Conservation (phyloP, 1,284 basidiomycete species). For the Ustilago hordei region DNA sequence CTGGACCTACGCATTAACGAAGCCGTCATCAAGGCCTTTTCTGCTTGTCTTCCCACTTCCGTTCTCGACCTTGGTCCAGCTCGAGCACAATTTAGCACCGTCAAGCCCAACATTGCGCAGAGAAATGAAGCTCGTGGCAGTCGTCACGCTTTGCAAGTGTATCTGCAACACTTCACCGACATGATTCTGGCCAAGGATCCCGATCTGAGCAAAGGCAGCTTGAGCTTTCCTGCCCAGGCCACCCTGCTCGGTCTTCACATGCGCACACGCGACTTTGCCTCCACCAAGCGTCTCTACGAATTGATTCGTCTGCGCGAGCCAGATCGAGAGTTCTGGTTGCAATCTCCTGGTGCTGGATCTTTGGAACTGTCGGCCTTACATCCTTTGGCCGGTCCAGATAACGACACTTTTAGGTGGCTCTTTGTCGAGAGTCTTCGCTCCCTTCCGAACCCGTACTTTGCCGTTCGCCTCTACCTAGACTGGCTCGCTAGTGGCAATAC, state of each 20-base stretch:
- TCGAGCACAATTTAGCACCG: slow-evolving; percentile 11
- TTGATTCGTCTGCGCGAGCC: slow-evolving; percentile 32
- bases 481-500: slow-evolving; percentile 45
- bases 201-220: slow-evolving; percentile 24
- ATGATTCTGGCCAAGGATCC: slow-evolving; percentile 36
- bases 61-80: slow-evolving; percentile 25
- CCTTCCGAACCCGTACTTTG: slow-evolving; percentile 15
- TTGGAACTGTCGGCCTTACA: slow-evolving; percentile 16
- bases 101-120: slow-evolving; percentile 28
- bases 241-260: slow-evolving; percentile 44
- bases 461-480: slow-evolving; percentile 45
- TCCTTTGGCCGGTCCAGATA: slow-evolving; percentile 30
- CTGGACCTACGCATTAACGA: slow-evolving; percentile 28
- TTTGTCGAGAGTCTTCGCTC: slow-evolving; percentile 29
- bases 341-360: slow-evolving; percentile 6
- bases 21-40: slow-evolving; percentile 30
- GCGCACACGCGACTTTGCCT: slow-evolving; percentile 36
- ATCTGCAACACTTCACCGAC: slow-evolving; percentile 35
- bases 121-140: slow-evolving; percentile 40
- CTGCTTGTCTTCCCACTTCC: slow-evolving; percentile 23
- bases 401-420: slow-evolving; percentile 36
- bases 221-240: slow-evolving; percentile 29
- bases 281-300: slow-evolving; percentile 43
- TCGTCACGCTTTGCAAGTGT: slow-evolving; percentile 19
- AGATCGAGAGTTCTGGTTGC: slow-evolving; percentile 29